These are phyloP conservation scores for Gelatoporia subvermispora DNA, from an alignment of 768 basidiomycete species.

Conservation along the genomic window DNA sequence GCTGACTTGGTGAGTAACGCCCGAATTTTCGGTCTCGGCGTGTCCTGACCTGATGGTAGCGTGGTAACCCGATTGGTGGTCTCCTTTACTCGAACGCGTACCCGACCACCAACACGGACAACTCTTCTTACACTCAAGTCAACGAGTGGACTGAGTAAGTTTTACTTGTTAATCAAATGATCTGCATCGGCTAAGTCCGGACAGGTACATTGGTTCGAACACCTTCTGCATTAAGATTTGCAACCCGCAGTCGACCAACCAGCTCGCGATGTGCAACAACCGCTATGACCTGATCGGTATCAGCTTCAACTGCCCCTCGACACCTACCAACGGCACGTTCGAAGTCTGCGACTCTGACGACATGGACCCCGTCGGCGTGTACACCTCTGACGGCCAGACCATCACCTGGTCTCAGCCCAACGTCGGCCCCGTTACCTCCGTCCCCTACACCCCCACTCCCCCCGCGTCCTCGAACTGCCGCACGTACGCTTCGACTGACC, in stretches of 20 bases:
- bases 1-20: slow-evolving; percentile 50
- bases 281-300: slow-evolving; percentile 74
- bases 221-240: slow-evolving; percentile 72
- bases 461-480: slow-evolving; percentile 42
- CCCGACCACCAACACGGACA: slow-evolving; percentile 35
- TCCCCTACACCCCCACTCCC: slow-evolving; percentile 39
- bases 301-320: slow-evolving; percentile 65
- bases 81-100: slow-evolving; percentile 60
- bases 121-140: slow-evolving; percentile 46
- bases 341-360: slow-evolving; percentile 64
- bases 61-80: slow-evolving; percentile 80
- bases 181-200: slow-evolving; percentile 10
- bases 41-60: slow-evolving; percentile 28
- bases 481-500: slow-evolving; percentile 28
- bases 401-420: slow-evolving; percentile 44
- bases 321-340: slow-evolving; percentile 54
- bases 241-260: slow-evolving; percentile 44
- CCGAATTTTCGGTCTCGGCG: not conserved
- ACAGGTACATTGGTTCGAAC: slow-evolving; percentile 67
- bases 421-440: slow-evolving; percentile 35
- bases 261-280: slow-evolving; percentile 60
- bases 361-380: slow-evolving; percentile 55
- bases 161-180: too few species aligned
- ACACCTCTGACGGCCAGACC: slow-evolving; percentile 35
- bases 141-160: slow-evolving; percentile 66